Conservation (phyloP, 495 filamentous ascomycete species). For the Penicillium paradoxum region DNA sequence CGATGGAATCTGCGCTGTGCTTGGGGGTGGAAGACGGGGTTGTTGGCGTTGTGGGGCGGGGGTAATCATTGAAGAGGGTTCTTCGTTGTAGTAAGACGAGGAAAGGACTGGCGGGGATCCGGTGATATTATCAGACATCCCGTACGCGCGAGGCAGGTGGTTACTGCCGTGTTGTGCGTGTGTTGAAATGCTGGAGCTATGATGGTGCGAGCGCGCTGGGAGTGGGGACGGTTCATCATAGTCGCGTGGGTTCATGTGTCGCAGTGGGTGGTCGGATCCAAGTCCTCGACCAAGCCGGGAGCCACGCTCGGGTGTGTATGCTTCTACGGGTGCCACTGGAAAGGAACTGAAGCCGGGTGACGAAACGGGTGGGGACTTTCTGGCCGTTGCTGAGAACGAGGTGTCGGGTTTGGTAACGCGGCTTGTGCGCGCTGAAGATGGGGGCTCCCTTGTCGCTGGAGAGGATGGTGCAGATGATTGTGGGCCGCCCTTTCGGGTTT, state of each 20-base stretch:
- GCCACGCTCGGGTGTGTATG: constrained; percentile 45
- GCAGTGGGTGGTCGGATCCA: constrained; percentile 31
- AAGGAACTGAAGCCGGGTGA: constrained; percentile 47
- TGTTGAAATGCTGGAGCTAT: constrained; percentile 24
- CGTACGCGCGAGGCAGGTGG: constrained; percentile 49
- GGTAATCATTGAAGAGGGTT: constrained; percentile 63
- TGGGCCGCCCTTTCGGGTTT: constrained; percentile 37
- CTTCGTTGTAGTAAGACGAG: constrained; percentile 57
- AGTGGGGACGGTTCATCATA: constrained; percentile 54
- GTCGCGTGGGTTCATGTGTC: constrained; percentile 31
- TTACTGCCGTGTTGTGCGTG: constrained; percentile 46
- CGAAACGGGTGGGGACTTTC: constrained; percentile 50
- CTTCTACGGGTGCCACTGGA: constrained; percentile 43
- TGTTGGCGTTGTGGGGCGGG: constrained; percentile 81
- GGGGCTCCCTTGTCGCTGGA: constrained; percentile 40
- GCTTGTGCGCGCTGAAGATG: constrained; percentile 21
- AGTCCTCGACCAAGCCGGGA: constrained; percentile 34
- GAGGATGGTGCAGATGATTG: constrained; percentile 46
- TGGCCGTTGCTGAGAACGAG: constrained; percentile 36
- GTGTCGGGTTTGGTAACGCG: constrained; percentile 39
- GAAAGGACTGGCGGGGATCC: constrained; percentile 68
- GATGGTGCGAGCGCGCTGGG: constrained; percentile 44
- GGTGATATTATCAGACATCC: constrained; percentile 53
- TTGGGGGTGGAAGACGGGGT: constrained; percentile 79
- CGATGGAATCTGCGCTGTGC: constrained; percentile 82